phyloP scores from a whole-genome alignment of 208 protist species.

The Acanthamoeba lenticulata region DNA sequence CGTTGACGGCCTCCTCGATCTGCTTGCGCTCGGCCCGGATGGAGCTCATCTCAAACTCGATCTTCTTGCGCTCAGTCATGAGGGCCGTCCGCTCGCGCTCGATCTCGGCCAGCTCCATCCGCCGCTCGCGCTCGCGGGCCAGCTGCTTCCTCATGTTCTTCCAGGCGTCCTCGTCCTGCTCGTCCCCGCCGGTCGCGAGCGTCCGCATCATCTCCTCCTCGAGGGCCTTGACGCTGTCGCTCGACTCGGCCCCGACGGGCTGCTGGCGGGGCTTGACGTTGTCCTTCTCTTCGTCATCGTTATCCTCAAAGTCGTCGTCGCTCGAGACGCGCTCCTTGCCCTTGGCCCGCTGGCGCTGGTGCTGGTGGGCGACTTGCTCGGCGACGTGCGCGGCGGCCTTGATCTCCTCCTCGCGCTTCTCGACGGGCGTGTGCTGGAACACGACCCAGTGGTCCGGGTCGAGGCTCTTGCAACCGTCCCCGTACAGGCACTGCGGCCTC shows the following conservation, averaged over 20 bases:
- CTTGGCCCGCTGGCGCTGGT: neutral
- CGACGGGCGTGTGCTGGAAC: slow-evolving; percentile 18
- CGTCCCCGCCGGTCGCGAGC: neutral
- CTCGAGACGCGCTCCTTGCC: slow-evolving; percentile 5
- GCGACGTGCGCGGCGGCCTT: neutral
- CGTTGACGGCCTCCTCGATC: slow-evolving; percentile 1
- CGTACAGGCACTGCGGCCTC: slow-evolving; percentile 7
- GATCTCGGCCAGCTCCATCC: slow-evolving; percentile 1
- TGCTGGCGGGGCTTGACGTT: neutral
- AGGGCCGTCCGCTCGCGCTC: neutral
- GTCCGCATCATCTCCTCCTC: neutral
- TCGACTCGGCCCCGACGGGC: neutral
- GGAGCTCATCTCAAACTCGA: slow-evolving; percentile 37
- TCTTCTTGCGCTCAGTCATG: neutral
- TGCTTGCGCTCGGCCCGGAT: slow-evolving; percentile 36
- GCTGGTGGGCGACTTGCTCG: neutral
- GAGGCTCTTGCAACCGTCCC: neutral
- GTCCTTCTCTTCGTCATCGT: neutral
- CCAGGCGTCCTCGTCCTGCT: slow-evolving; percentile 8
- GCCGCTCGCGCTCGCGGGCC: neutral
- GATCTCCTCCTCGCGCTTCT: slow-evolving; percentile 8
- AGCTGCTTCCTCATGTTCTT: slow-evolving; percentile 2
- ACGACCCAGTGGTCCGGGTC: slow-evolving; percentile 22
- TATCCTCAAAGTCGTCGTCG: neutral
- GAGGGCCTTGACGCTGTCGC: neutral